Evolutionary conservation across 805 yeast species (phyloP), one percentile per base, ranked within the genome.

Genomic region (Suhomyces sp.): DNA sequence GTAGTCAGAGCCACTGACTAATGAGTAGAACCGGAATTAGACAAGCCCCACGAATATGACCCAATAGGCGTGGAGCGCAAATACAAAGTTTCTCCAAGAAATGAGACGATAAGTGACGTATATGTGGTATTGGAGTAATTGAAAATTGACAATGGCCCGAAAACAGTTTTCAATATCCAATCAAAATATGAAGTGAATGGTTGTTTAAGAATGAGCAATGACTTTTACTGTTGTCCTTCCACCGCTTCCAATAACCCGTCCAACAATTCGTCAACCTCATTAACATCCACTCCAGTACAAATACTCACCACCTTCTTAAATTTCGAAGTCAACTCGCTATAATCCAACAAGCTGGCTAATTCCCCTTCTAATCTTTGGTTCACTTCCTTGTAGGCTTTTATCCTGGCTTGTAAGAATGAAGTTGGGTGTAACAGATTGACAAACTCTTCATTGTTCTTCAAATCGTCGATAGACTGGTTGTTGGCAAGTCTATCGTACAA

Each of bases 161-260:
- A n/a, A n/a, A n/a, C n/a, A n/a, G n/a, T n/a, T n/a, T n/a, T n/a
- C n/a, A n/a, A n/a, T n/a, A n/a, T n/a, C n/a, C n/a, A n/a, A n/a
- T n/a, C n/a, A n/a, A n/a, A n/a, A n/a, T n/a, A n/a, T n/a, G n/a
- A n/a, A n/a, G n/a, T n/a, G n/a, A n/a, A n/a, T n/a, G n/a, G n/a
- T n/a, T n/a, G n/a, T n/a, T n/a, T n/a, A n/a, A n/a, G n/a, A n/a
- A n/a, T n/a, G n/a, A n/a, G n/a, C 22, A 20, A 10, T 15, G 12
- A 18, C 11, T 13, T 9, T 16, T 26, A 63, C 38, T 61, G 68
- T 40, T 67, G 73, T 42, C 91, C 83, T 44, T 90, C 95, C 5
- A 91, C 96, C 13, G 96, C 96, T 51, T 82, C 84, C 20, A 93
- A 77, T 33, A 91, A 70, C 4, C 91, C 95, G 45, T 86, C 93